phyloP scores from a whole-genome alignment of 495 filamentous ascomycete genomes.

The Alectoria sarmentosa region DNA sequence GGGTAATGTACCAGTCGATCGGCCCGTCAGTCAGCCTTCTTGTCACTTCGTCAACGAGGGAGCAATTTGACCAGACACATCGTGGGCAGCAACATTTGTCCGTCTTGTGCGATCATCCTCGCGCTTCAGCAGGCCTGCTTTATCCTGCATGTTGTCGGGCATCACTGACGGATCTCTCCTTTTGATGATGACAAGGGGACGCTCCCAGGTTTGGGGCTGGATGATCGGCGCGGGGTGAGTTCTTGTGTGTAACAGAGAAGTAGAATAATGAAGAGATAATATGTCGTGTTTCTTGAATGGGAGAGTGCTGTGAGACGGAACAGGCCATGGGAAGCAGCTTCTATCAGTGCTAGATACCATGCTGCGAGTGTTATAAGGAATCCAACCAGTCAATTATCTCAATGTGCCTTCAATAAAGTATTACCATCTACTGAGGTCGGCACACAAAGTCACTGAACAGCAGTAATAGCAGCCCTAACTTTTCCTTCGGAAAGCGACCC shows the following conservation, averaged over 20 bases:
- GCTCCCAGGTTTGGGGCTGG: neutral
- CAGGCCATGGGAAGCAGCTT: neutral
- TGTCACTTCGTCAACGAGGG: neutral
- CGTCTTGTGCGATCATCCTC: neutral
- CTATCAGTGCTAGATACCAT: conserved; percentile 16
- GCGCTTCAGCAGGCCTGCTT: neutral
- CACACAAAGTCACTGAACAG: no score
- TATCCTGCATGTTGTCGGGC: conserved; percentile 1
- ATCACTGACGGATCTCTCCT: neutral
- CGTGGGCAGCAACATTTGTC: neutral
- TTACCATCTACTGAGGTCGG: no score
- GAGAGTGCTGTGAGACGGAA: neutral
- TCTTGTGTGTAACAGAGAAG: conserved; percentile 1
- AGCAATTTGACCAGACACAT: neutral
- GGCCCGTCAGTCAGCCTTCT: conserved; percentile 1
- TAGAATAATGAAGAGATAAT: neutral
- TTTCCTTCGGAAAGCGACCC: no score
- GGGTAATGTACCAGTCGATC: conserved; percentile 7
- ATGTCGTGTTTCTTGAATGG: neutral
- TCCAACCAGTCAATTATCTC: neutral
- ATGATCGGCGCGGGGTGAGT: neutral
- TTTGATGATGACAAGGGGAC: neutral
- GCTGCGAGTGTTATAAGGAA: conserved; percentile 9
- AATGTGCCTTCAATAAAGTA: neutral
- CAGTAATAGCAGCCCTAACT: no score